Evolutionary conservation across 106 monocot species (phyloP).

Genomic region (Xerophyta viscosa): DNA sequence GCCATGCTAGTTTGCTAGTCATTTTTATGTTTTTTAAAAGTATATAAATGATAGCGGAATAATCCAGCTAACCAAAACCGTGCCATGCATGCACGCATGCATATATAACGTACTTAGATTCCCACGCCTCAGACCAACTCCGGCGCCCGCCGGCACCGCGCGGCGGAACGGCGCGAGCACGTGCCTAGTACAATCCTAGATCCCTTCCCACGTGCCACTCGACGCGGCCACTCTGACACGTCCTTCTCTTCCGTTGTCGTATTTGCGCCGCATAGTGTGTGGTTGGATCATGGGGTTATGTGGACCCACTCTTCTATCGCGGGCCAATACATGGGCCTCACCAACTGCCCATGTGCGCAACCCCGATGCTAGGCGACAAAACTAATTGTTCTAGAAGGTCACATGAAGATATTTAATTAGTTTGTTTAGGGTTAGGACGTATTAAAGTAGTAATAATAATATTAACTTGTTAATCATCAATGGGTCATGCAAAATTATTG

Average conservation of each 20-base stretch:
- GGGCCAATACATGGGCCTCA: conserved; percentile 11
- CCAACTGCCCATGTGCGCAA: conserved; percentile 12
- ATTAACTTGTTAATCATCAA: no score
- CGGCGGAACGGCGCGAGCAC: conserved; percentile 5
- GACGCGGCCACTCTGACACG: conserved; percentile 9
- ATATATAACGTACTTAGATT: no score
- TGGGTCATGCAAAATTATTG: no score
- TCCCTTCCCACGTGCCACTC: conserved; percentile 8
- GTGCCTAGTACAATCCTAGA: neutral
- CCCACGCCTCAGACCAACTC: neutral
- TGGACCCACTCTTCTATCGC: conserved; percentile 13
- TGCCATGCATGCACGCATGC: no score
- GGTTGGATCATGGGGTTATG: neutral
- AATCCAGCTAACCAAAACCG: no score
- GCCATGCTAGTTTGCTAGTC: no score
- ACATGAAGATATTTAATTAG: neutral
- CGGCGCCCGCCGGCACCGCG: neutral
- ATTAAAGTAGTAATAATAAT: neutral
- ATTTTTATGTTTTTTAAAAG: no score
- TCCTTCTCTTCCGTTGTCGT: neutral
- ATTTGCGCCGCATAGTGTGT: conserved; percentile 18
- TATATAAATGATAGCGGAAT: no score
- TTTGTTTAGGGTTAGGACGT: no score
- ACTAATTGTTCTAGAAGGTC: neutral
- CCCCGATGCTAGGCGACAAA: conserved; percentile 2